These are phyloP conservation scores for Phaeophleospora eucalypticola DNA, from an alignment of 2,329 filamentous ascomycete species.

Conservation along the genomic window DNA sequence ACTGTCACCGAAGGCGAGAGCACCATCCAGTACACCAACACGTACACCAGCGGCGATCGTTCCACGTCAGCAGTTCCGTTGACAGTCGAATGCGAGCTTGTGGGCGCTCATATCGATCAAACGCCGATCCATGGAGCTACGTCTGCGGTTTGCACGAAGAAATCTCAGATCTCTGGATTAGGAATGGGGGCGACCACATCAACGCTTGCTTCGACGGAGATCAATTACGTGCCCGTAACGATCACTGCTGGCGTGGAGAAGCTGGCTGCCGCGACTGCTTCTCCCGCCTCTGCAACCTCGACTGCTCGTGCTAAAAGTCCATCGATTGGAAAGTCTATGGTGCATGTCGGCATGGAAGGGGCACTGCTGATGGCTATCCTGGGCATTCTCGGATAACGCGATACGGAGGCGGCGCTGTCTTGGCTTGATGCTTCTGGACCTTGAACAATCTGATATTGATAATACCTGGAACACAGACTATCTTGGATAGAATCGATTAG, in stretches of 20 bases:
- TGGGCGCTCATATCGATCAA: slow-evolving; percentile 21
- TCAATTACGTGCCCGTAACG: slow-evolving; percentile 27
- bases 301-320: slow-evolving; percentile 6
- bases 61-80: slow-evolving; percentile 3
- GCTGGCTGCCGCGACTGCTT: slow-evolving; percentile 14
- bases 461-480: no score
- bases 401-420: background rate
- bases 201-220: slow-evolving; percentile 25
- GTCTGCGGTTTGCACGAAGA: slow-evolving; percentile 23
- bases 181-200: slow-evolving; percentile 27
- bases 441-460: no score
- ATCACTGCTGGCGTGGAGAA: slow-evolving; percentile 28
- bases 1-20: slow-evolving; percentile 30
- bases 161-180: slow-evolving; percentile 20
- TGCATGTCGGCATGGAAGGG: slow-evolving; percentile 8
- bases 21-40: slow-evolving; percentile 22
- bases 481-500: no score
- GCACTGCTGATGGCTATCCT: slow-evolving; percentile 13
- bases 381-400: slow-evolving; percentile 11
- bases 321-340: slow-evolving; percentile 10
- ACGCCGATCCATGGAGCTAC: slow-evolving; percentile 17
- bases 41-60: slow-evolving; percentile 9
- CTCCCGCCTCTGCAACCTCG: slow-evolving; percentile 8
- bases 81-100: slow-evolving; percentile 24
- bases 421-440: no score